Percentiles rank a stretch among this genome's conserved stretches.
These are phyloP conservation scores for Penicillium sp. DNA, from an alignment of 2,329 filamentous ascomycete genomes.

Conservation along the genomic window DNA sequence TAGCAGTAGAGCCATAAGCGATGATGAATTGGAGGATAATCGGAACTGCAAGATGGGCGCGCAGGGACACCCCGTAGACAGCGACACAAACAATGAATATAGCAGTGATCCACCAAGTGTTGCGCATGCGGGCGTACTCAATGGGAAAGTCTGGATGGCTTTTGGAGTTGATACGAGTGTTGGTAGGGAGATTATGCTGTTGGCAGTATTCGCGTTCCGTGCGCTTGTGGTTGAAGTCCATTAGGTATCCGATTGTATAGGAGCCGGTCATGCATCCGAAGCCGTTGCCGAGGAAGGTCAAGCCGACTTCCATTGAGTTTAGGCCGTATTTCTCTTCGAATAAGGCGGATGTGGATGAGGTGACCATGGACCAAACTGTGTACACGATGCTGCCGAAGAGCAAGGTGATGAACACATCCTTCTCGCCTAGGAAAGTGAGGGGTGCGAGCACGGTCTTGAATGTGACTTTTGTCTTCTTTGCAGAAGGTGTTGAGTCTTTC, in stretches of 20 bases:
- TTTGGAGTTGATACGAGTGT: constrained; percentile 30
- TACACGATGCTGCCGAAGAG: constrained; percentile 49
- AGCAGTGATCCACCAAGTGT: constrained; percentile 42
- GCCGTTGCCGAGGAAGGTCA: constrained; percentile 45
- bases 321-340: constrained; percentile 42
- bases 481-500: constrained; percentile 12
- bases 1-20: constrained; percentile 36
- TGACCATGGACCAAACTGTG: constrained; percentile 52
- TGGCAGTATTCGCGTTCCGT: constrained; percentile 35
- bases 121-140: constrained; percentile 39
- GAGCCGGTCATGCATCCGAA: constrained; percentile 46
- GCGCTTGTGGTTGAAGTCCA: constrained; percentile 43
- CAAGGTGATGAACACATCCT: constrained; percentile 48
- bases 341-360: constrained; percentile 43
- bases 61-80: constrained; percentile 32
- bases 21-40: constrained; percentile 42
- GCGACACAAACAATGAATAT: constrained; percentile 39
- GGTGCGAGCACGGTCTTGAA: constrained; percentile 40
- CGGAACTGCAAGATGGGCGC: constrained; percentile 34
- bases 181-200: constrained; percentile 30
- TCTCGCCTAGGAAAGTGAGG: constrained; percentile 45
- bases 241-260: constrained; percentile 42
- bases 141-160: constrained; percentile 44
- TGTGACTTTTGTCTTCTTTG: constrained; percentile 29
- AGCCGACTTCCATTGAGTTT: constrained; percentile 41